A percentile compares a stretch with the other conserved stretches of the same genome.
phyloP scores from a whole-genome alignment of 2,329 filamentous ascomycete species.

The Acrocalymma vagum region DNA sequence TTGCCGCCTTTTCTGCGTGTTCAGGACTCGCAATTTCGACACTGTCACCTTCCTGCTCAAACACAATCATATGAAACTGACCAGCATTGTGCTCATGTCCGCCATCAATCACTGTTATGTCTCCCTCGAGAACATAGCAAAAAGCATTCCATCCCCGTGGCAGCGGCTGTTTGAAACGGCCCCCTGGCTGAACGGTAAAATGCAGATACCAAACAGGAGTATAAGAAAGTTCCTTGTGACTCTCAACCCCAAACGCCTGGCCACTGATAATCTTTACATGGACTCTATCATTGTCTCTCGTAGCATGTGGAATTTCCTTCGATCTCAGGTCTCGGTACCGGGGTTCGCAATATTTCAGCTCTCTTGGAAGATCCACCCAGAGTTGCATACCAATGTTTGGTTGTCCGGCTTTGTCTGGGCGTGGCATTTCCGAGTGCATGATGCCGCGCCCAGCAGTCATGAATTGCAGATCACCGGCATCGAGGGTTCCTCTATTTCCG shows the following conservation, averaged over 20 bases:
- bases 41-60: conserved; percentile 78
- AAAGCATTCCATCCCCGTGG: conserved; percentile 88
- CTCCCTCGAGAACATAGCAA: conserved; percentile 79
- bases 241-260: conserved; percentile 81
- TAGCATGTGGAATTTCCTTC: conserved; percentile 76
- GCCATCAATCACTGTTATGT: conserved; percentile 60
- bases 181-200: conserved; percentile 78
- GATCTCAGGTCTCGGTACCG: conserved; percentile 85
- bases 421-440: conserved; percentile 94
- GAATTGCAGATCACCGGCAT: conserved; percentile 90
- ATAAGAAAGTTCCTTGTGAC: conserved; percentile 86
- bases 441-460: conserved; percentile 96
- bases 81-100: conserved; percentile 53
- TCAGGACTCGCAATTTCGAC: conserved; percentile 73
- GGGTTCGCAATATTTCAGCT: conserved; percentile 86
- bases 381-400: conserved; percentile 87
- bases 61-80: conserved; percentile 86
- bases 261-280: conserved; percentile 89
- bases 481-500: conserved; percentile 81
- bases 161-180: conserved; percentile 74
- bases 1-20: conserved; percentile 63
- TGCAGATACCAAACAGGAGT: conserved; percentile 95
- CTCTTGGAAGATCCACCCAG: conserved; percentile 87
- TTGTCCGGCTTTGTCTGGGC: conserved; percentile 74
- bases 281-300: conserved; percentile 79